These are phyloP conservation scores for Vitis riparia DNA, from an alignment of 164 flowering plant species.

Conservation along the genomic window DNA sequence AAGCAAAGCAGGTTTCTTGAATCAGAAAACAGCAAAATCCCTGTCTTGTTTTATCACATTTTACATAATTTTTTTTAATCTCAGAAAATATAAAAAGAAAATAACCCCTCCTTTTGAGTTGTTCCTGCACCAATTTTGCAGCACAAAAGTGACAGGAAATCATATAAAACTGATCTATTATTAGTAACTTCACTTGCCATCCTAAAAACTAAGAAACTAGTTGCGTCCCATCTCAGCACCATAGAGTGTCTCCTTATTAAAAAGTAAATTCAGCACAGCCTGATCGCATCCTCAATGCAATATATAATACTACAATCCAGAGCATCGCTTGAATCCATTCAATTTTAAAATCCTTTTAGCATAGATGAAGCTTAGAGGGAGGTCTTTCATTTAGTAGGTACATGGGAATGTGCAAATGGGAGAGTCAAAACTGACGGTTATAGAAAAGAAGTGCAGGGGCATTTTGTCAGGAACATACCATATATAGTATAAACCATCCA, in stretches of 20 bases:
- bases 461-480: conserved; percentile 43
- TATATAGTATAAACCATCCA: conserved; percentile 62
- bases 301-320: neutral
- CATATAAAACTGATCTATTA: no score
- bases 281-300: no score
- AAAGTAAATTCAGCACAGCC: no score
- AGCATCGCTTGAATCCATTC: neutral
- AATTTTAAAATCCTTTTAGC: neutral
- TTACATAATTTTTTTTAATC: no score
- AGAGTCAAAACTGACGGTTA: neutral
- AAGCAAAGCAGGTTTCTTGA: neutral
- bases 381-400: neutral
- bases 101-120: neutral
- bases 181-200: no score
- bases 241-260: no score
- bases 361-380: neutral
- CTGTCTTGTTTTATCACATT: no score
- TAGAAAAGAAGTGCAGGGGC: neutral
- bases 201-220: no score
- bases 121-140: no score
- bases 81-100: neutral
- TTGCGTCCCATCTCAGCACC: no score
- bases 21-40: no score
- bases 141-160: no score
- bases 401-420: neutral